Evolutionary conservation across 495 filamentous ascomycete species (phyloP).

Genomic region (Trichocladium uniseriatum): DNA sequence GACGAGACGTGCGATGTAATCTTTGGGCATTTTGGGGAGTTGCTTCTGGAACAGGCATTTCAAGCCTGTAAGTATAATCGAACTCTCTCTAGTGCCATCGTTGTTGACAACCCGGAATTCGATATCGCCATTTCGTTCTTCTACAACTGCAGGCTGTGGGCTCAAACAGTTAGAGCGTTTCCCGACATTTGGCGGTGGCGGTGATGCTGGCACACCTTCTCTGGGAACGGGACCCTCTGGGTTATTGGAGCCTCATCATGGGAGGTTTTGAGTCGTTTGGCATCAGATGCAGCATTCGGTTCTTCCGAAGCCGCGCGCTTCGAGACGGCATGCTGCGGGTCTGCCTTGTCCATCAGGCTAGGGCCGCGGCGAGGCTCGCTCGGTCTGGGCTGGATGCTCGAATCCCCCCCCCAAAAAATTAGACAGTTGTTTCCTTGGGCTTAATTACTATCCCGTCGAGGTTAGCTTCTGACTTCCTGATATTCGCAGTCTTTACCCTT

Average conservation of each 20-base stretch:
- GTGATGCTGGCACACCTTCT: conserved; percentile 45
- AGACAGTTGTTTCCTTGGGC: too few relatives aligned
- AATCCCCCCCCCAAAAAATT: too few relatives aligned
- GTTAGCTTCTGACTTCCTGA: too few relatives aligned
- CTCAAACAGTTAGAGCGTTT: not conserved
- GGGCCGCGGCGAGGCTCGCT: too few relatives aligned
- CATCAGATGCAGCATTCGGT: conserved; percentile 1
- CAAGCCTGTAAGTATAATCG: conserved; percentile 83
- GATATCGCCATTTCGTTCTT: conserved; percentile 88
- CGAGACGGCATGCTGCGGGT: too few relatives aligned
- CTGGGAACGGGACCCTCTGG: conserved; percentile 51
- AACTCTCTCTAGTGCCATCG: conserved; percentile 69
- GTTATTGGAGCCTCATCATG: conserved; percentile 6
- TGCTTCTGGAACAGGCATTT: conserved; percentile 99
- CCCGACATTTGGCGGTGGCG: not conserved
- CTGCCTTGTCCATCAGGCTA: too few relatives aligned
- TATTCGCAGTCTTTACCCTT: too few relatives aligned
- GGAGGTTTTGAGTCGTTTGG: conserved; percentile 17
- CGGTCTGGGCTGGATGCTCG: too few relatives aligned
- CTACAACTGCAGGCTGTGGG: conserved; percentile 69
- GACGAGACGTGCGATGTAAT: conserved; percentile 93
- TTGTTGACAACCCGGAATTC: conserved; percentile 97
- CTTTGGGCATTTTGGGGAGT: conserved; percentile 95
- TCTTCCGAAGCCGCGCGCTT: conserved; percentile 19
- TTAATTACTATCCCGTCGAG: too few relatives aligned